phyloP scores from a whole-genome alignment of 345 rosid species.

The Eucalyptus regnans region DNA sequence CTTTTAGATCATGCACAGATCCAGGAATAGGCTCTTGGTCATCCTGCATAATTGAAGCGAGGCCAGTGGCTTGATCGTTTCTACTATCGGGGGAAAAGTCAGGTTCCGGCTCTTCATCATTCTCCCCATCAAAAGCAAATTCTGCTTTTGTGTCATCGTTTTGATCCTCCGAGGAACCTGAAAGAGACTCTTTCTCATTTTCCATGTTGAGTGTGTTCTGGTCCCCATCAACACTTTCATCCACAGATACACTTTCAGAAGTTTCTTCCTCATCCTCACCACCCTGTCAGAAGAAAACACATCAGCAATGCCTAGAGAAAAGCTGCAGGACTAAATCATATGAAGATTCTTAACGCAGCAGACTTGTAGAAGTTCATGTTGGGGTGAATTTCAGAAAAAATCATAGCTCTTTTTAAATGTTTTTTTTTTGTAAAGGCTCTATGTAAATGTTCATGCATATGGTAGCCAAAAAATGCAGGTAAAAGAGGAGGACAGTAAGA shows the following conservation, averaged over 20 bases:
- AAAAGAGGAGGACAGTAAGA: not conserved
- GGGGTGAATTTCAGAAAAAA: not conserved
- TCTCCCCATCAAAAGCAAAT: not conserved
- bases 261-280: conserved; percentile 21
- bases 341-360: not conserved
- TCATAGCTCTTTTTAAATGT: not conserved
- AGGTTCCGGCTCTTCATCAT: conserved; percentile 1
- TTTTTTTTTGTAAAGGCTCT: no score
- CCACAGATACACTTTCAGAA: conserved; percentile 7
- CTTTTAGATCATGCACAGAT: not conserved
- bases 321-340: not conserved
- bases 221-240: conserved; percentile 6
- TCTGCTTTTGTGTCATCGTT: not conserved
- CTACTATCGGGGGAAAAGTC: not conserved
- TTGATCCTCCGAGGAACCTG: not conserved
- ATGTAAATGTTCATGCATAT: not conserved
- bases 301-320: not conserved
- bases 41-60: not conserved
- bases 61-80: not conserved
- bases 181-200: not conserved
- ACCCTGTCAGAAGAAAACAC: not conserved
- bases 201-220: not conserved
- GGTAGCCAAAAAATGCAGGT: not conserved
- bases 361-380: not conserved
- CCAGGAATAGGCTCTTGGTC: not conserved